These are phyloP conservation scores for Monilinia aucupariae DNA, from an alignment of 2,329 filamentous ascomycete species.

Conservation along the genomic window DNA sequence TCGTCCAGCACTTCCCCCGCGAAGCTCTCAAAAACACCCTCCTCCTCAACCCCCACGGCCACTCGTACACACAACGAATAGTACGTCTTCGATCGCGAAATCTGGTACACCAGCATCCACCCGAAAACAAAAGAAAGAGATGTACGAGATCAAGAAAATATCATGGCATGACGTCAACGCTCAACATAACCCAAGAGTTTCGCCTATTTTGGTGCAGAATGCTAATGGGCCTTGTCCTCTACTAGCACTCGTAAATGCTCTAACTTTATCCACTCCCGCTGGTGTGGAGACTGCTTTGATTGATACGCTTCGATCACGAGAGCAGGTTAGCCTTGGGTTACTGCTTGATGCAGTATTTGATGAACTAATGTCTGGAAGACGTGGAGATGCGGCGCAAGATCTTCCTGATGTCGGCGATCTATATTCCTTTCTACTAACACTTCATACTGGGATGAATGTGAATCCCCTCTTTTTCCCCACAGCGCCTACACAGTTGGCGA, in stretches of 20 bases:
- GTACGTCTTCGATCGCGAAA: constrained; percentile 19
- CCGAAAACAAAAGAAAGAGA: constrained; percentile 48
- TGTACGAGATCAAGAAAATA: constrained; percentile 89
- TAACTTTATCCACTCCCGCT: constrained; percentile 74
- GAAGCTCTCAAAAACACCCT: constrained; percentile 25
- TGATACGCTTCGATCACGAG: constrained; percentile 69
- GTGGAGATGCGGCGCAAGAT: constrained; percentile 53
- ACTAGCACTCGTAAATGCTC: constrained; percentile 85
- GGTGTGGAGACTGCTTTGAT: constrained; percentile 64
- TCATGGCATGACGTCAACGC: constrained; percentile 68
- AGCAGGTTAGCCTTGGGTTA: constrained; percentile 81
- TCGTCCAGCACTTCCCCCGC: constrained; percentile 30
- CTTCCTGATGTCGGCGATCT: constrained; percentile 85
- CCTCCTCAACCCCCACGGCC: constrained; percentile 30
- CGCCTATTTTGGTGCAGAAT: constrained; percentile 87
- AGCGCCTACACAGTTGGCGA: constrained; percentile 34
- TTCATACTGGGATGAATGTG: constrained; percentile 97
- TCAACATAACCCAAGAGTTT: constrained; percentile 60
- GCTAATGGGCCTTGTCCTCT: constrained; percentile 91
- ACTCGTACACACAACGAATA: constrained; percentile 17
- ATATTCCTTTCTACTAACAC: constrained; percentile 77
- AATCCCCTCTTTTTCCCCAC: constrained; percentile 79
- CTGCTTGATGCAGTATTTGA: constrained; percentile 88
- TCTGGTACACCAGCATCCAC: constrained; percentile 16
- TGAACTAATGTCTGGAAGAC: constrained; percentile 75